Base-by-base conservation (phyloP, 2,329 filamentous ascomycete species). In the Ceratocystis destructans region DNA sequence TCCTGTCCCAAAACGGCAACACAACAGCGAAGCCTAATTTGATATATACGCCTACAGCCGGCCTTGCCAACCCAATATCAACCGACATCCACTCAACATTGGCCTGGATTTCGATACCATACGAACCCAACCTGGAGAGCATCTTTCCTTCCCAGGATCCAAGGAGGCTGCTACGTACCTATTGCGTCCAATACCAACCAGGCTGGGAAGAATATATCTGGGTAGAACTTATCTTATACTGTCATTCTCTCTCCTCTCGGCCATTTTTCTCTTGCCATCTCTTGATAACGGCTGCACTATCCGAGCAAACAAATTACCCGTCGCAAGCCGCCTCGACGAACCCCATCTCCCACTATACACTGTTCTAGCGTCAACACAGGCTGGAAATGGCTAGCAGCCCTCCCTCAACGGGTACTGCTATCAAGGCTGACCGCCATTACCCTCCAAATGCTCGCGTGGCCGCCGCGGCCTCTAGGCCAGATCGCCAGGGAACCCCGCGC, bases 401-500 rank as follows among this genome's bases (percentile, higher is more conserved):
- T 12, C 66, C 71, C 64, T 72, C 73, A 62, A 70, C 71, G 28
- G 63, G 63, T 17, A 68, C 64, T 61, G 66, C 66, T 31, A 68
- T 68, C 44, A 64, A 68, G 25, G 70, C 71, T 71, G 75, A 77
- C 67, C 74, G 74, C 66, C 75, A 75, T 67, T 76, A 78, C 70
- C 76, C 77, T 61, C 70, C 73, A 64, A 81, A 80, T 76, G 78
- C 77, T 69, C 77, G 75, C 66, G 72, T 75, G 64, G 73, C 75
- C 59, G 73, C 73, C 53, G 76, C 74, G 70, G 76, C 75, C 66
- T 73, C 76, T 70, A 77, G 77, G 70, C 50, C 66, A 28, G 81
- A 80, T 70, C 77, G 77, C 64, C 80, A 79, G 68, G 79, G 80
- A 65, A 85, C 82, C 55, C 85, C 86, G 70, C 83, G 87, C 62